Evolutionary conservation across 2,329 filamentous ascomycete genomes (phyloP), one percentile per base, ranked within the genome.

Genomic region (Pyrenophora seminiperda): DNA sequence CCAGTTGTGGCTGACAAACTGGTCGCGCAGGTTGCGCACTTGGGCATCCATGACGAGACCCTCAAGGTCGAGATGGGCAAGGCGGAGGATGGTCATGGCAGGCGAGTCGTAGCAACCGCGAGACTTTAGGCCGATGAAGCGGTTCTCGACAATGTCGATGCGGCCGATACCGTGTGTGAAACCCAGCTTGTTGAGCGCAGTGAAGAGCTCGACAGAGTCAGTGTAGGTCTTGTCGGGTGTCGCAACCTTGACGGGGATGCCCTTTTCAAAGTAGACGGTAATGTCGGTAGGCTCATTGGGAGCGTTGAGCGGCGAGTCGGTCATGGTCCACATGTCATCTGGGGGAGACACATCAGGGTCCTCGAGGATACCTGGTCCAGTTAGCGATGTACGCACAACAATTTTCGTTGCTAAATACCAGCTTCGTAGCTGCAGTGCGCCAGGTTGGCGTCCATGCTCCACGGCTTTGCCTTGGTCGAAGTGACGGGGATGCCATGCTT

Each of bases 61-160:
- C 68, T 87, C 83, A 42, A 85, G 74, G 66, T 87, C 83, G 57
- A 86, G 70, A 72, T 85, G 83, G 2, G 82, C 82, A 41, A 76
- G 71, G 47, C 82, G 78, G 34, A 84, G 79, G 54, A 74, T 70
- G 22, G 70, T 74, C 66, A 74, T 73, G 62, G 68, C 71, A 38
- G 67, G 73, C 33, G 74, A 75, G 55, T 92, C 89, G 78, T 92
- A 92, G 68, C 89, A 92, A 65, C 89, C 89, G 66, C 89, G 84
- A 61, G 82, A 86, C 80, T 92, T 92, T 65, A 92, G 80, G 57
- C 89, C 89, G 68, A 90, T 88, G 78, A 88, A 90, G 45, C 89
- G 83, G 78, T 89, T 89, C 73, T 91, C 88, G 54, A 92, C 89
- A 68, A 93, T 93, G 73, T 93, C 89, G 60, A 93, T 87, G 66